phyloP scores from a whole-genome alignment of 2,329 filamentous ascomycete species.

The Furcasterigmium sp. region DNA sequence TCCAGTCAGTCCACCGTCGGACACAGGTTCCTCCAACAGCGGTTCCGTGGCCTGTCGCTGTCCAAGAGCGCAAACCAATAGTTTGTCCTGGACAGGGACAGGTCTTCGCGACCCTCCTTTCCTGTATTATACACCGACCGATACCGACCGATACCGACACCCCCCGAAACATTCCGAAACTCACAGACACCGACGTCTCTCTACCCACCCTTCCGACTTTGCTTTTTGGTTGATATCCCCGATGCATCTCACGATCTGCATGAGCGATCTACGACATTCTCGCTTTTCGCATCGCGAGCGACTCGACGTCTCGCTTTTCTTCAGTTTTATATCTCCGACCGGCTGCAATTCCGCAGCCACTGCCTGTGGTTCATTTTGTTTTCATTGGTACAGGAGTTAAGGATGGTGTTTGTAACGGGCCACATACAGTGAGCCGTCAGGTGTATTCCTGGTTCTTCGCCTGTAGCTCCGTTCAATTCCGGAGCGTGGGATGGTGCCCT shows the following conservation, averaged over 20 bases:
- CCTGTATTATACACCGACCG: slow-evolving; percentile 6
- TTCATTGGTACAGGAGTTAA: slow-evolving; percentile 3
- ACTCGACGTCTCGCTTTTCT: slow-evolving; percentile 12
- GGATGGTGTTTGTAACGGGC: neutral
- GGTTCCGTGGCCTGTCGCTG: slow-evolving; percentile 37
- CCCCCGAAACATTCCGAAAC: neutral
- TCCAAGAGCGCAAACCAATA: slow-evolving; percentile 33
- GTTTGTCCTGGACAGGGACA: slow-evolving; percentile 4
- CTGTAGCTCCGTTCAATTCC: neutral
- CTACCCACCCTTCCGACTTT: slow-evolving; percentile 20
- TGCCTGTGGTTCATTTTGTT: neutral
- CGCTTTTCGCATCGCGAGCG: slow-evolving; percentile 10
- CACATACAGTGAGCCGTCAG: neutral
- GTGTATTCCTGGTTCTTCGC: neutral
- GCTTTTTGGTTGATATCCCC: slow-evolving; percentile 27
- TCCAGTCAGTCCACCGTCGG: slow-evolving; percentile 43
- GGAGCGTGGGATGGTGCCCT: too few species aligned
- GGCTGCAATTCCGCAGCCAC: neutral
- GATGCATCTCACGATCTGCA: slow-evolving; percentile 41
- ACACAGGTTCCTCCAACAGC: slow-evolving; percentile 22
- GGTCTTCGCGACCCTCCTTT: neutral
- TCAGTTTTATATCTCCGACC: slow-evolving; percentile 1
- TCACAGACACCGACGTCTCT: slow-evolving; percentile 11
- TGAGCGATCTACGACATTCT: slow-evolving; percentile 39
- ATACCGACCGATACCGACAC: neutral